phyloP scores from a whole-genome alignment of 768 basidiomycete genomes.

The Suillus clintonianus region DNA sequence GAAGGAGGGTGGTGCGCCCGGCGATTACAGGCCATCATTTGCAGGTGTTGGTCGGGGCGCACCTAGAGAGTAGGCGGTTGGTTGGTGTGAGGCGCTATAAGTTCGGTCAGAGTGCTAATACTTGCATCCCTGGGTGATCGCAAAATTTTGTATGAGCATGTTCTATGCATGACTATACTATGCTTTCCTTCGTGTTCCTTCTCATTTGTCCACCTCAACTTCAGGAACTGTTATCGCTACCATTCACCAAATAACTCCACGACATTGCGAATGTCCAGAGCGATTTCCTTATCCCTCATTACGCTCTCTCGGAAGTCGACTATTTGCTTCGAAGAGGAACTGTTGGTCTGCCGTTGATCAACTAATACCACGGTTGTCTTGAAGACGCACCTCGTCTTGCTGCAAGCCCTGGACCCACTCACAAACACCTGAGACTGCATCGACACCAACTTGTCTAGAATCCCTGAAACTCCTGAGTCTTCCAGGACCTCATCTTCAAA shows the following conservation, averaged over 20 bases:
- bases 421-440: slow-evolving; percentile 51
- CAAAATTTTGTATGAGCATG: slow-evolving; percentile 30
- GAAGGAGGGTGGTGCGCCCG: slow-evolving; percentile 86
- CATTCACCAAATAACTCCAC: slow-evolving; percentile 47
- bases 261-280: slow-evolving; percentile 35
- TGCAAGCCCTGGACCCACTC: slow-evolving; percentile 48
- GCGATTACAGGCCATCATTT: slow-evolving; percentile 88
- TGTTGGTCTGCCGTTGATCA: slow-evolving; percentile 17
- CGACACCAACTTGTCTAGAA: slow-evolving; percentile 59
- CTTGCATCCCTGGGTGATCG: slow-evolving; percentile 5
- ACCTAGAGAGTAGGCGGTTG: slow-evolving; percentile 57
- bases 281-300: slow-evolving; percentile 15
- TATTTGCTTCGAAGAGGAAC: slow-evolving; percentile 58
- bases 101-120: background rate
- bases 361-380: background rate
- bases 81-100: background rate
- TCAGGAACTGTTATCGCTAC: background rate
- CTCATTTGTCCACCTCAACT: slow-evolving; percentile 2
- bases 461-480: slow-evolving; percentile 54
- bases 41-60: slow-evolving; percentile 88
- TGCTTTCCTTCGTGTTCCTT: slow-evolving; percentile 10
- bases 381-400: slow-evolving; percentile 43
- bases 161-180: slow-evolving; percentile 29
- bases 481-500: slow-evolving; percentile 35
- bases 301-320: slow-evolving; percentile 40